Evolutionary conservation across 495 filamentous ascomycete species (phyloP), one percentile per base, ranked within the genome.

Genomic region (Penicillium atrosanguineum): DNA sequence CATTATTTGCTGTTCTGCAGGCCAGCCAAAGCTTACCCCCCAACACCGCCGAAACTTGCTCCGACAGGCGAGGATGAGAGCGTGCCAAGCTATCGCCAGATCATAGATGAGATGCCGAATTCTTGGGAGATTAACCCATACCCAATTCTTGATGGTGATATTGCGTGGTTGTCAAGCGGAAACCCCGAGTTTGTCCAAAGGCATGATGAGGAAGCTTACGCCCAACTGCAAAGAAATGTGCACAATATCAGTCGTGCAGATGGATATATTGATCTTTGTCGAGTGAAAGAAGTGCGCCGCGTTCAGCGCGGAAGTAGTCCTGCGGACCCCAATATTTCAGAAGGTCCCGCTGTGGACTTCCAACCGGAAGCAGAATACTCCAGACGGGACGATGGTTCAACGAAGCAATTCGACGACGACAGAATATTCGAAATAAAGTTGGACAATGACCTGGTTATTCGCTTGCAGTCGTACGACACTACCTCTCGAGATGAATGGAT

Each of bases 91-190:
- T 72, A 79, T 1, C 78, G 76, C 41, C 68, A 86, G 46, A 81
- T 87, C 18, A 63, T 80, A 19, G 71, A 85, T 7, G 70, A 79
- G 36, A 80, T 77, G 18, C 87, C 87, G 4, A 62, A 86, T 8
- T 83, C 79, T 12, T 89, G 83, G 63, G 79, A 80, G 25, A 71
- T 90, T 25, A 73, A 87, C 34, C 87, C 87, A 9, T 90, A 81
- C 58, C 77, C 80, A 4, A 40, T 84, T 1, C 61, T 80, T 25
- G 64, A 82, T 21, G 78, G 77, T 2, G 57, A 80, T 7, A 79
- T 89, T 26, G 53, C 74, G 18, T 90, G 87, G 87, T 70, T 89
- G 16, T 61, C 69, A 8, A 76, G 60, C 53, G 71, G 73, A 28
- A 69, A 75, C 48, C 50, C 68, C 31, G 69, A 74, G 15, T 71